phyloP scores from a whole-genome alignment of 371 early-diverging fungal genomes.

The Apophysomyces sp. region DNA sequence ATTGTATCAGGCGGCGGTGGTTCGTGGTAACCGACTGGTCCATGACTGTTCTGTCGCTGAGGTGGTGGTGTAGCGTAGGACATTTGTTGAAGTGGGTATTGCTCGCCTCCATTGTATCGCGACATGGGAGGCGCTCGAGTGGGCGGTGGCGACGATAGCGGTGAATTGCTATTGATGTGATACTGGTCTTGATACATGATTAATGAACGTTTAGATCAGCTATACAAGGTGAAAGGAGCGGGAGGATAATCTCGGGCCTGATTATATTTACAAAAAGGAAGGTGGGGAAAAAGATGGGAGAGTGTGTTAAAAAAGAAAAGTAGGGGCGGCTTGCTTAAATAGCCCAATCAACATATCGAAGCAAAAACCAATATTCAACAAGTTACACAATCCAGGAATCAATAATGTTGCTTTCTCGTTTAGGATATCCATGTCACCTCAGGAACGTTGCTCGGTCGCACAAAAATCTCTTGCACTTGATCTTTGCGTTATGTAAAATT shows the following conservation, averaged over 20 bases:
- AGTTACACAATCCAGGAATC: background rate
- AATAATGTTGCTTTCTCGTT: background rate
- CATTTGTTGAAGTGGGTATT: background rate
- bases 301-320: background rate
- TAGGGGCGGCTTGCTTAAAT: background rate
- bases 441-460: background rate
- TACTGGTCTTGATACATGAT: background rate
- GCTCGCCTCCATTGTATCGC: background rate
- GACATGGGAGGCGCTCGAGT: background rate
- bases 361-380: background rate
- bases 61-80: background rate
- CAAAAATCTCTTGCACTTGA: background rate
- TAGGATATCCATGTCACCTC: background rate
- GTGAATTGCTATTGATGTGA: background rate
- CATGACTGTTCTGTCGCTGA: background rate
- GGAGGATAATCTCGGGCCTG: background rate
- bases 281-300: background rate
- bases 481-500: background rate
- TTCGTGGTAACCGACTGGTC: background rate
- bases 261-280: background rate
- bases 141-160: background rate
- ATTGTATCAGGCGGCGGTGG: background rate
- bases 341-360: background rate
- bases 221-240: background rate
- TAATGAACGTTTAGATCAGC: background rate